Percentiles rank a stretch among this genome's conserved stretches.
phyloP scores from a whole-genome alignment of 192 early-diverging fungal species.

The Gigaspora rosea region DNA sequence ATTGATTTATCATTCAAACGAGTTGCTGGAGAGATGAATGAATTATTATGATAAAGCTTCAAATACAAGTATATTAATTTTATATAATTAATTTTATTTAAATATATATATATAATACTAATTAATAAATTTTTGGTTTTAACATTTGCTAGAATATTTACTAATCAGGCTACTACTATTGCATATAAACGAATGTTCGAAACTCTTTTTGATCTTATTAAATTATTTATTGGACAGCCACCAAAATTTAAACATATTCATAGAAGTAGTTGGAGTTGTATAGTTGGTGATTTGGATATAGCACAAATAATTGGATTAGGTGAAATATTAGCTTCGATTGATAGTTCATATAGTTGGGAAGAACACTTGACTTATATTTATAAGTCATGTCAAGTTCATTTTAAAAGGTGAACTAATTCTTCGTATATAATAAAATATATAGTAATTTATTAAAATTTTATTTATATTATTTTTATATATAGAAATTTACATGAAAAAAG shows the following conservation, averaged over 20 bases:
- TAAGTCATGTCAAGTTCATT: constrained; percentile 2
- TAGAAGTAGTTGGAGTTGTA: not conserved
- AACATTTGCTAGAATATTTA: constrained; percentile 1
- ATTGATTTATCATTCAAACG: not conserved
- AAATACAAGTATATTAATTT: constrained; percentile 21
- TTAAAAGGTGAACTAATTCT: not conserved
- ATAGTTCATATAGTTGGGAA: not conserved
- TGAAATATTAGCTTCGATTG: not conserved
- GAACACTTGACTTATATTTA: not conserved
- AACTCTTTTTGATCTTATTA: constrained; percentile 2
- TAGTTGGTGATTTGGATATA: not conserved
- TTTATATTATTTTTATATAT: not conserved
- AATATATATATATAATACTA: not conserved
- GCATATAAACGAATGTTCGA: constrained; percentile 1
- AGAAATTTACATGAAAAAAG: not conserved
- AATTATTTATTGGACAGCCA: not conserved
- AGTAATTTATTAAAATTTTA: not conserved
- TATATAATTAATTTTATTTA: too few relatives aligned
- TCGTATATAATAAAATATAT: too few relatives aligned
- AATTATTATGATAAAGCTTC: not conserved
- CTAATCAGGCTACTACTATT: not conserved
- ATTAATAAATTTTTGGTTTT: not conserved
- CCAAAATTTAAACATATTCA: constrained; percentile 11
- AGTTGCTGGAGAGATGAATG: not conserved
- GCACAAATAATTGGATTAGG: not conserved